Evolutionary conservation across 805 yeast genomes (phyloP), one percentile per base, ranked within the genome.

Genomic region (Starmerella kuoi): DNA sequence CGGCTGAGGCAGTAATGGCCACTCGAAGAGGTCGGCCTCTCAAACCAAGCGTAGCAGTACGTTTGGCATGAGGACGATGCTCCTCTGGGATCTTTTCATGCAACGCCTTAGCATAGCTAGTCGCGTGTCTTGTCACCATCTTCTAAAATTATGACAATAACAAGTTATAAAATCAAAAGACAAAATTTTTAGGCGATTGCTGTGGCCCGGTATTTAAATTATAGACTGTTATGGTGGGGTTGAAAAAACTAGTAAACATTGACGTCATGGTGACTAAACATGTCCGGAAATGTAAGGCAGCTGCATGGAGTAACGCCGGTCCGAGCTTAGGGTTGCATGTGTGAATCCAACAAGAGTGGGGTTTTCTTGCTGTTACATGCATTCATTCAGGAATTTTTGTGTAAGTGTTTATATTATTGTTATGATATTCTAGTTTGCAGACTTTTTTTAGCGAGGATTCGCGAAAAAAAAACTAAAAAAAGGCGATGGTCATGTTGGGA

Each of bases 1-100:
- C 75, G 38, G 87, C 79, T 34, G 75, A 68, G 38, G 72, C 64
- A 5, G 87, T 72, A 40, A 74, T 63, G 15, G 68, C 55, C 22
- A 58, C 54, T 47, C 74, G 65, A 34, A 74, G 69, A 23, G 63
- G 59, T 50, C 70, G 67, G 45, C 87, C 87, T 31, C 60, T 56
- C 8, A 76, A 59, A 18, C 83, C 82, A 41, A 65, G 58, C 8
- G 79, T 74, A 47, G 71, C 68, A 32, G 77, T 73, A 34, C 52
- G 52, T 37, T 34, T 36, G 17, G 52, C 52, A 36, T 48, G 52
- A 3, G 51, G 51, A 22, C 46, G 35, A 15, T 27, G 22, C 22
- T 48, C 46, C 31, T 48, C 52, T 15, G 52, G 52, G 17, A 48
- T 42, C 37, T 34, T 42, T 3, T 48, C 49, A 41, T 41, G 43